Percentiles rank a stretch among this genome's conserved stretches.
Conservation (phyloP, 306 rosid species). For the Ochetophila trinervis region DNA sequence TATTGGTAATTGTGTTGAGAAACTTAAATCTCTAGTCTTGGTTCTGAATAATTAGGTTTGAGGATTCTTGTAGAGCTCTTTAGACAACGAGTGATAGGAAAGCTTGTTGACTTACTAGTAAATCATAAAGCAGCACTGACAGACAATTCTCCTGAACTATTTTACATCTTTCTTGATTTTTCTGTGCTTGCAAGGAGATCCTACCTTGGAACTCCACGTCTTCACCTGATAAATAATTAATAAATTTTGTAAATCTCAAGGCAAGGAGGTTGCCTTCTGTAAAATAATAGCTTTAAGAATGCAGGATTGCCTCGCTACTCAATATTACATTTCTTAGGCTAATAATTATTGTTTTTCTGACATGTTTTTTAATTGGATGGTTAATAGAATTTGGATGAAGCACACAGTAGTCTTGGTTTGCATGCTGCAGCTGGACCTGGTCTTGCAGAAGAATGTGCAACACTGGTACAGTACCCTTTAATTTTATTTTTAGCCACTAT, state of each 20-base stretch:
- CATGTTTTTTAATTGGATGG: slow-evolving; percentile 23
- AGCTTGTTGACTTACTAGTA: not conserved
- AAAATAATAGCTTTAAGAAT: slow-evolving; percentile 10
- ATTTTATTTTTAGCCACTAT: slow-evolving; percentile 11
- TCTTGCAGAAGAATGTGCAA: slow-evolving; percentile 91
- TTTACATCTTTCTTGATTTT: not conserved
- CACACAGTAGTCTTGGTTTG: slow-evolving; percentile 90
- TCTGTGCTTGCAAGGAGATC: not conserved
- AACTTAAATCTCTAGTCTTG: not conserved
- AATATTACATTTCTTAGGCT: slow-evolving; percentile 1
- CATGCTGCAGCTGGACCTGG: slow-evolving; percentile 99
- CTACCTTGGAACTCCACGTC: not conserved
- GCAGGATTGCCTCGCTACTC: slow-evolving; percentile 14
- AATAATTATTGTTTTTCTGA: slow-evolving; percentile 19
- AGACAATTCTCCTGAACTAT: not conserved
- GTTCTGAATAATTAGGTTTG: not conserved
- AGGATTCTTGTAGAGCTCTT: not conserved
- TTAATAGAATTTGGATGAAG: slow-evolving; percentile 87
- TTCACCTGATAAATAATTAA: not conserved
- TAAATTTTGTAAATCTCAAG: not conserved
- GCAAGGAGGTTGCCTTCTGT: slow-evolving; percentile 16
- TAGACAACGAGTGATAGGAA: not conserved
- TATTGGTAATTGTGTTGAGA: not conserved
- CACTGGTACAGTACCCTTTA: slow-evolving; percentile 51
- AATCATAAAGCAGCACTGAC: not conserved